Percentiles rank a stretch among this genome's conserved stretches.
Evolutionary conservation across 164 flowering plant genomes (phyloP).

Genomic region (Brasenia schreberi): DNA sequence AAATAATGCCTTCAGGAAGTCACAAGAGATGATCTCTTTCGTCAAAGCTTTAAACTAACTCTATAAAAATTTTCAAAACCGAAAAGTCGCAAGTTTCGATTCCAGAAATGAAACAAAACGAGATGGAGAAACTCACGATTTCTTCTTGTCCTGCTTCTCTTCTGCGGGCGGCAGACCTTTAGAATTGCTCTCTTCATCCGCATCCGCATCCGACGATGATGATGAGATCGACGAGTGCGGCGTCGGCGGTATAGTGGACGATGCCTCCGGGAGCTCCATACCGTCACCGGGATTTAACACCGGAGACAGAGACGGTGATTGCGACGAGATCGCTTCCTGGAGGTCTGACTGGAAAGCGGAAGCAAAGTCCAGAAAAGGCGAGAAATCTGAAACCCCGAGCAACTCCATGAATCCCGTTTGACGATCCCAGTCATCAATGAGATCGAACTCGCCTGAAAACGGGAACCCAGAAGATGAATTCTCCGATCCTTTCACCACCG

Average conservation of each 20-base stretch:
- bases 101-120: not conserved
- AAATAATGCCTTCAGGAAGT: not conserved
- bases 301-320: not conserved
- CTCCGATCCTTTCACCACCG: not conserved
- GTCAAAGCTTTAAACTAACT: too few relatives aligned
- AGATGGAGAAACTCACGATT: slow-evolving; percentile 23
- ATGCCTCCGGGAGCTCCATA: not conserved
- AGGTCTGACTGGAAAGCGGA: not conserved
- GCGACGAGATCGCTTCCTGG: not conserved
- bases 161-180: slow-evolving; percentile 8
- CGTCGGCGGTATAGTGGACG: slow-evolving; percentile 38
- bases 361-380: slow-evolving; percentile 32
- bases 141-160: slow-evolving; percentile 33
- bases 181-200: slow-evolving; percentile 18
- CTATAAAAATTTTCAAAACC: not conserved
- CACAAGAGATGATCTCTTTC: too few relatives aligned
- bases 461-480: slow-evolving; percentile 1
- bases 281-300: not conserved
- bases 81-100: not conserved
- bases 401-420: slow-evolving; percentile 36
- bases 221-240: slow-evolving; percentile 75
- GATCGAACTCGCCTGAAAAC: slow-evolving; percentile 22
- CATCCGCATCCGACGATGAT: slow-evolving; percentile 52
- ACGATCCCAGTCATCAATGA: not conserved
- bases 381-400: slow-evolving; percentile 31